Percentiles rank a stretch among this genome's conserved stretches.
phyloP scores from a whole-genome alignment of 768 basidiomycete genomes.

The Xerocomus potaroensis region DNA sequence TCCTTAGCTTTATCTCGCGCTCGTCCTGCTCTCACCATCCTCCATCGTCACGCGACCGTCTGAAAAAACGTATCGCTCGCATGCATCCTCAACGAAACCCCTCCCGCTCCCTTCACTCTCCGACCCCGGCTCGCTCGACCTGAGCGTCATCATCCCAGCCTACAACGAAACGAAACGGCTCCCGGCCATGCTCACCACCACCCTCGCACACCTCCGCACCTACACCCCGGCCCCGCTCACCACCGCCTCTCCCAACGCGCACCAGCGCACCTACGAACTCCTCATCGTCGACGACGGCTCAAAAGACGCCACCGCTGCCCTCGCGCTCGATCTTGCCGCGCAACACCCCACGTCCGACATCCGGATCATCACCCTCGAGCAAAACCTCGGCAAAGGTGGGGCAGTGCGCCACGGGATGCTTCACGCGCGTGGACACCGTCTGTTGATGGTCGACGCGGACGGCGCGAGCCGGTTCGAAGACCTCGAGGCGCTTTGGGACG shows the following conservation, averaged over 20 bases:
- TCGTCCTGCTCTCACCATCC: conserved; percentile 72
- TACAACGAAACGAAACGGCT: conserved; percentile 87
- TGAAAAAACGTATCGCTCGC: conserved; percentile 66
- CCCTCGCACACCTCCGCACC: conserved; percentile 58
- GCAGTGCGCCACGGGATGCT: conserved; percentile 91
- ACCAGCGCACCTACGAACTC: conserved; percentile 68
- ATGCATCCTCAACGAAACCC: conserved; percentile 46
- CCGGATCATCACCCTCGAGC: conserved; percentile 69
- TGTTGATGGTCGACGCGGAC: conserved; percentile 94
- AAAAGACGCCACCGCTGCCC: conserved; percentile 62
- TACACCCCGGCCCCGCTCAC: conserved; percentile 51
- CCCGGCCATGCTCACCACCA: conserved; percentile 76
- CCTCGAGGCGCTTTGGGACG: conserved; percentile 70
- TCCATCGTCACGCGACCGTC: conserved; percentile 58
- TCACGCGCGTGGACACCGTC: conserved; percentile 66
- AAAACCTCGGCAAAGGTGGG: conserved; percentile 90
- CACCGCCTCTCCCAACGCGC: conserved; percentile 41
- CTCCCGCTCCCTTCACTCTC: conserved; percentile 52
- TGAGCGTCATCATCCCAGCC: conserved; percentile 85
- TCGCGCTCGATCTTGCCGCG: conserved; percentile 61
- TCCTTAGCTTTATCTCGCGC: conserved; percentile 61
- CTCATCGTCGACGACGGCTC: conserved; percentile 91
- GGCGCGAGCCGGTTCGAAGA: conserved; percentile 88
- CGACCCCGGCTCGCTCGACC: conserved; percentile 58
- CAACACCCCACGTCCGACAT: conserved; percentile 58